Evolutionary conservation across 768 basidiomycete species (phyloP).

Genomic region (Thelephora ganbajun): DNA sequence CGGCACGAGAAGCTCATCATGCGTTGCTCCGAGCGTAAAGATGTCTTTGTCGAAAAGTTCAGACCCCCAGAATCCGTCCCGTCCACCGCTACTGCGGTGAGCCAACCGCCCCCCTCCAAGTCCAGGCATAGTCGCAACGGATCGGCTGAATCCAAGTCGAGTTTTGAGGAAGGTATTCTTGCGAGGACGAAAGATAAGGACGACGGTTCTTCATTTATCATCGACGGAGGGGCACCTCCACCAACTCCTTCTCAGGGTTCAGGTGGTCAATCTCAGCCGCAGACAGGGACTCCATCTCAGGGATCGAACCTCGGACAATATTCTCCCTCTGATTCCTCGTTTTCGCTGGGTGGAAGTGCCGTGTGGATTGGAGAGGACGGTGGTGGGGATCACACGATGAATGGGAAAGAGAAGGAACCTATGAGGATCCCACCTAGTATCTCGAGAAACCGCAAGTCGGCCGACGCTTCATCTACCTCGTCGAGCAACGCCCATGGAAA

Average conservation of each 20-base stretch:
- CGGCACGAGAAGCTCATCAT: slow-evolving; percentile 80
- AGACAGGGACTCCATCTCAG: slow-evolving; percentile 4
- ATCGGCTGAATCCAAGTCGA: slow-evolving; percentile 41
- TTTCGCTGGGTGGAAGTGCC: slow-evolving; percentile 55
- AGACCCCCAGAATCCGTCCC: slow-evolving; percentile 10
- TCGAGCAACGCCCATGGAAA: slow-evolving; percentile 29
- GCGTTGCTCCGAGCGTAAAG: slow-evolving; percentile 82
- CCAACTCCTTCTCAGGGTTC: too few species aligned
- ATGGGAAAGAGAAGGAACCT: slow-evolving; percentile 26
- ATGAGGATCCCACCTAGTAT: slow-evolving; percentile 11
- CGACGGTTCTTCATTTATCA: background rate
- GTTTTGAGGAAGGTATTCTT: slow-evolving; percentile 57
- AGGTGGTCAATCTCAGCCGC: background rate
- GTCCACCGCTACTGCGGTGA: slow-evolving; percentile 10
- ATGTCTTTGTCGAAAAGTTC: slow-evolving; percentile 84
- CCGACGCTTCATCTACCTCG: slow-evolving; percentile 62
- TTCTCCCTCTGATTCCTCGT: slow-evolving; percentile 60
- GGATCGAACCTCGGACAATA: slow-evolving; percentile 23
- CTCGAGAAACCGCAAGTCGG: slow-evolving; percentile 33
- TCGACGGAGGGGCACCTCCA: too few species aligned
- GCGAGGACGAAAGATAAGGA: slow-evolving; percentile 20
- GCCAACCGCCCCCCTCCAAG: slow-evolving; percentile 5
- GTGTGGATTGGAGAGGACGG: slow-evolving; percentile 79
- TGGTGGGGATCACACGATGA: slow-evolving; percentile 24
- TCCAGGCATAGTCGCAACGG: slow-evolving; percentile 9